A percentile compares a stretch with the other conserved stretches of the same genome.
Evolutionary conservation across 768 basidiomycete species (phyloP).

Genomic region (Mycena capillaripes): DNA sequence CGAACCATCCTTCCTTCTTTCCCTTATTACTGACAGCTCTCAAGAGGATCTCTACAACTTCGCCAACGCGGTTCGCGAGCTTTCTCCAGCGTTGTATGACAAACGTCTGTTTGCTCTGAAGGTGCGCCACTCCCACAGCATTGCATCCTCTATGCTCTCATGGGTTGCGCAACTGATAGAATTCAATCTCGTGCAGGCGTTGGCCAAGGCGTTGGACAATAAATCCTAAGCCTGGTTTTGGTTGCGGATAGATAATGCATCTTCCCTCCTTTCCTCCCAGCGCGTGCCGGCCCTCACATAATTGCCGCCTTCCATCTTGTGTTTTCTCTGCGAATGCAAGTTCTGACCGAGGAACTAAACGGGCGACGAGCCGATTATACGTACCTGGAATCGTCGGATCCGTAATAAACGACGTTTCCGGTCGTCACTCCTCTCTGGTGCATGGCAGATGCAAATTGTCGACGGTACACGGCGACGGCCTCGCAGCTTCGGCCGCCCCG

Average conservation of each 20-base stretch:
- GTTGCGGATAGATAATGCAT: too few species aligned
- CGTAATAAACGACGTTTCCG: not conserved
- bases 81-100: slow-evolving; percentile 82
- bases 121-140: slow-evolving; percentile 50
- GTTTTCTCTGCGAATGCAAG: too few species aligned
- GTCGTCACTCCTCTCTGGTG: not conserved
- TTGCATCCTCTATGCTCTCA: not conserved
- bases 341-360: too few species aligned
- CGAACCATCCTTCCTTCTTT: not conserved
- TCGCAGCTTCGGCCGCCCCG: not conserved
- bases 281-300: too few species aligned
- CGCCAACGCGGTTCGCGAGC: slow-evolving; percentile 75
- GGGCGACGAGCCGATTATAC: too few species aligned
- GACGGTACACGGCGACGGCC: not conserved
- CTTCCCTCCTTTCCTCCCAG: too few species aligned
- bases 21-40: not conserved
- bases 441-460: not conserved
- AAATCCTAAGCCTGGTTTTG: too few species aligned
- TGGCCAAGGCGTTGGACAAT: not conserved
- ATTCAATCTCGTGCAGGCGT: not conserved
- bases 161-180: too few species aligned
- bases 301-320: too few species aligned
- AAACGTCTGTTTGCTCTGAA: slow-evolving; percentile 84
- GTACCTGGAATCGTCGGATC: not conserved
- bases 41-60: slow-evolving; percentile 92